A percentile compares a stretch with the other conserved stretches of the same genome.
These are phyloP conservation scores for Rhodamnia argentea DNA, from an alignment of 345 rosid genomes.

Conservation along the genomic window DNA sequence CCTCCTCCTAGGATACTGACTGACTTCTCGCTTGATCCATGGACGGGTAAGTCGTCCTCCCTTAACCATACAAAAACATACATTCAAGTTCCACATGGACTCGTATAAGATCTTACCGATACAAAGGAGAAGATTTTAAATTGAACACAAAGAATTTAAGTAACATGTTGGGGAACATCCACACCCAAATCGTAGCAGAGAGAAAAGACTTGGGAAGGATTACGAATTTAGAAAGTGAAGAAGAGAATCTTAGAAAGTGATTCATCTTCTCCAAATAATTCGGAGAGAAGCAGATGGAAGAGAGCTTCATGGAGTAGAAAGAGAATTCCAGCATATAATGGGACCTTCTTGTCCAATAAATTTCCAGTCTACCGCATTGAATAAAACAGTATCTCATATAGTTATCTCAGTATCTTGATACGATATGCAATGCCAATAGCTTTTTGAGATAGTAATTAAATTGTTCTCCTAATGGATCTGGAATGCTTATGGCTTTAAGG, in stretches of 20 bases:
- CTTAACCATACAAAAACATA: slow-evolving; percentile 13
- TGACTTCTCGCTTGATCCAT: slow-evolving; percentile 50
- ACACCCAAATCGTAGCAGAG: not conserved
- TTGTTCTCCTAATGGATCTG: no score
- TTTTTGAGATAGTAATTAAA: no score
- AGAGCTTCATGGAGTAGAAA: not conserved
- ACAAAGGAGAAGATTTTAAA: not conserved
- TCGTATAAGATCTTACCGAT: not conserved
- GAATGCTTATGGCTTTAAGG: no score
- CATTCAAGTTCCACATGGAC: not conserved
- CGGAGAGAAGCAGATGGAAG: not conserved
- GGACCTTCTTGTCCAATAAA: not conserved
- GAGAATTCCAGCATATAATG: not conserved
- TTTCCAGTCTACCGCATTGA: not conserved
- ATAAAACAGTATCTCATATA: no score
- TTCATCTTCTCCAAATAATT: no score
- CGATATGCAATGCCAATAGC: no score
- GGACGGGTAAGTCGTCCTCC: slow-evolving; percentile 32
- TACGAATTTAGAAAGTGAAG: not conserved
- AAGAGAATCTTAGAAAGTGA: no score
- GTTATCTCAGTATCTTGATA: no score
- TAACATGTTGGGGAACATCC: not conserved
- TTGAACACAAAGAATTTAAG: not conserved
- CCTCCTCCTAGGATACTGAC: slow-evolving; percentile 98
- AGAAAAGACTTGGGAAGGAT: not conserved